Base-by-base conservation (phyloP, 495 filamentous ascomycete species). In the Xylaria nigripes region DNA sequence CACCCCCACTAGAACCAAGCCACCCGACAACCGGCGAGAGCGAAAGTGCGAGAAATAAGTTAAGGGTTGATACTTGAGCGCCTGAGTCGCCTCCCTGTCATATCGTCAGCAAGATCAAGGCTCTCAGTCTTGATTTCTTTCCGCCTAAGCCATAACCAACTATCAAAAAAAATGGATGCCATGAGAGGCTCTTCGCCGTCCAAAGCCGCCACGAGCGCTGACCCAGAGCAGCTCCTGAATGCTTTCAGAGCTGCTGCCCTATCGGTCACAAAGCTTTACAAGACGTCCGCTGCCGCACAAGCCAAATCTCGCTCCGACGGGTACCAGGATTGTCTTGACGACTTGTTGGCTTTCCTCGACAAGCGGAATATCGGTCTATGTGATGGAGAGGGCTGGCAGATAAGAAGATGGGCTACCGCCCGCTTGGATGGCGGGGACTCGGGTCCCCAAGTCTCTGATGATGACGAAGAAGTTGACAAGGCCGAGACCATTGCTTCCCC, bases 181-280 rank as follows among this genome's bases (percentile, higher is more conserved):
- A 59, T 64, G 59, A 64, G 64, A 59, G 64, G 64, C 13, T 54
- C 61, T 24, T 67, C 64, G 29, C 64, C 64, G 10, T 25, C 64
- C 18, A 67, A 67, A 55, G 51, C 55, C 27, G 9, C 48, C 15
- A 36, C 54, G 0, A 54, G 50, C 49, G 22, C 53, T 49, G 87
- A 87, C 52, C 82, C 85, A 22, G 88, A 90, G 65, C 79, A 93
- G 63, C 81, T 96, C 38, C 79, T 95, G 44, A 85, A 90, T 48
- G 83, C 87, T 49, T 99, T 99, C 78, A 91, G 87, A 66, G 80
- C 85, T 34, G 94, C 94, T 21, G 94, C 94, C 13, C 76, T 96
- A 19, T 95, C 94, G 2, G 91, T 97, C 48, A 97, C 94, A 44
- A 92, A 90, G 58, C 84, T 99, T 25, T 97, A 96, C 72, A 96